These are phyloP conservation scores for Kwoniella sp. DNA, from an alignment of 768 basidiomycete species.

Conservation along the genomic window DNA sequence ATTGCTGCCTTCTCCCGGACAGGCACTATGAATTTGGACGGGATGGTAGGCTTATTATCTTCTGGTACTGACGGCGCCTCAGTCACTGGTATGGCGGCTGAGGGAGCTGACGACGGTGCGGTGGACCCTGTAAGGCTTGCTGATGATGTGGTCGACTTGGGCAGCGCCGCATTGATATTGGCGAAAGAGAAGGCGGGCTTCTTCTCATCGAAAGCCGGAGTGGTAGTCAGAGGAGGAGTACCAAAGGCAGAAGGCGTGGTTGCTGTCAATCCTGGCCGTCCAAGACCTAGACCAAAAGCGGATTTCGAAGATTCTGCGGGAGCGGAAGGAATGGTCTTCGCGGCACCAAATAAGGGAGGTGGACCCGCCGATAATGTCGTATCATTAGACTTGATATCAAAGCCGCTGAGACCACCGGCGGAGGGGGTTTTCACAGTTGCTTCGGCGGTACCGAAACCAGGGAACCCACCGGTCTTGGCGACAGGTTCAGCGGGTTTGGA, in stretches of 20 bases:
- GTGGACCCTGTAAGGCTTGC: not conserved
- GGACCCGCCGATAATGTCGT: not conserved
- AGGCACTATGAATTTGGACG: constrained; percentile 6
- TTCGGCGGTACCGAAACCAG: not conserved
- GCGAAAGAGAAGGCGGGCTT: constrained; percentile 11
- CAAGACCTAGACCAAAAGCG: constrained; percentile 49
- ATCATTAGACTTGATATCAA: constrained; percentile 11
- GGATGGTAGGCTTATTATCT: not conserved
- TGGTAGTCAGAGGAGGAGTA: not conserved
- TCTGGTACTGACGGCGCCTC: not conserved
- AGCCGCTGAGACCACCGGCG: constrained; percentile 18
- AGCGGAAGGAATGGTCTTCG: constrained; percentile 20
- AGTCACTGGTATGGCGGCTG: not conserved
- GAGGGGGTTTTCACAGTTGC: not conserved
- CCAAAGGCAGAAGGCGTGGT: not conserved
- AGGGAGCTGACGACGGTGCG: not conserved
- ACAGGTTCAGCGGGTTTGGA: constrained; percentile 3
- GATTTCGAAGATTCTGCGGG: constrained; percentile 21
- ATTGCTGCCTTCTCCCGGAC: not conserved
- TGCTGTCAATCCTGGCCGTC: constrained; percentile 24
- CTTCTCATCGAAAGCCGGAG: not conserved
- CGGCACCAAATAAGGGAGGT: constrained; percentile 10
- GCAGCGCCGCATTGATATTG: not conserved
- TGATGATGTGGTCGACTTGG: not conserved
- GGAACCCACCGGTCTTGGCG: not conserved